Base-by-base conservation (phyloP, 306 rosid genomes). In the Malus sylvestris region DNA sequence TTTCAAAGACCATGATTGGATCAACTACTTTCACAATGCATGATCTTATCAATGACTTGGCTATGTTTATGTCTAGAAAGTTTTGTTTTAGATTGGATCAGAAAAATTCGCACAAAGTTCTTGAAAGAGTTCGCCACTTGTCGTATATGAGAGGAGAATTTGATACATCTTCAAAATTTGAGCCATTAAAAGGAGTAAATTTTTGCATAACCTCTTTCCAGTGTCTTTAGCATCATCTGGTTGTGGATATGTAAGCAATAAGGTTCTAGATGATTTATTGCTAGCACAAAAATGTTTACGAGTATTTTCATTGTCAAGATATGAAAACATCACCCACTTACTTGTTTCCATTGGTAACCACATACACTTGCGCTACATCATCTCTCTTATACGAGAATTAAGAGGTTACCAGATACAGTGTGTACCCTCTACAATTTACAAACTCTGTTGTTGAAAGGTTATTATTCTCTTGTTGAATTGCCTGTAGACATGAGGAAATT, bases 391-490 rank as follows among this genome's bases (percentile, higher is more conserved):
- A 64, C 14, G 0, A 1, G 1, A 64, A 32, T 64, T 16, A 0
- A n/a, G 19, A 45, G 0, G n/a, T 71, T 83, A 23, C 81, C 29
- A 27, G 29, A 27, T 27, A 27, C 68, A 0, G 25, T 74, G 44
- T 19, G 81, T 35, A 58, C 8, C 6, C 12, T 79, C 22, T 67
- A 64, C 78, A 75, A 57, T 59, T 52, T 79, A 52, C 83, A 75
- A 2, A 83, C 81, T 0, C 19, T 79, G 4, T 0, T 70, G 15
- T 30, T 83, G 60, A 6, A 7, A 2, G 2, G 3, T 10, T 83
- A 83, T 51, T 0, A 0, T 0, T 10, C 1, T 8, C 67, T 82
- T 30, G 2, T 32, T 30, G 32, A 57, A 57, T 30, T 83, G 30
- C 86, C 68, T 18, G 7, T 0, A 64, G 45, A 3, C 11, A 32